Base-by-base conservation (phyloP, 371 early-diverging fungal genomes). In the Syncephalis plumigaleata region DNA sequence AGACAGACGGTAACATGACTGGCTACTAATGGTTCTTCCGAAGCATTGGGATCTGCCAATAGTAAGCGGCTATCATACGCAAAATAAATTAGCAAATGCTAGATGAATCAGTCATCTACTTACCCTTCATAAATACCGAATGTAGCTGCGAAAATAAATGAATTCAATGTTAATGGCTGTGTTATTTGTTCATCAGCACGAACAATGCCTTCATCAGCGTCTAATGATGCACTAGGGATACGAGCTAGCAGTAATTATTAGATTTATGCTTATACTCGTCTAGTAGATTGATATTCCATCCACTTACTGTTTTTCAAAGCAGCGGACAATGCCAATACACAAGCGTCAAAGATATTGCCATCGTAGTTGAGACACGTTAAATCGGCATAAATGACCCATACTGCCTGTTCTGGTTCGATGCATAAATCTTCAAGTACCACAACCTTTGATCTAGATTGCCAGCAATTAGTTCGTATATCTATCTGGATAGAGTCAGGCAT, bases 301-400 rank as follows among this genome's bases (percentile, higher is more conserved):
- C 17, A 54, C 56, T 58, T 69, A 85, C 84, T 61, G 51, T 79
- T 65, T 42, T 60, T 55, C 24, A 93, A 67, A 0, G 92, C 89
- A 7, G 76, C 67, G 11, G 72, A 57, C 22, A 90, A 59, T 5
- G 88, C 81, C 9, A 81, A 50, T n/a, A 93, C 44, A 23, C 86
- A 77, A 0, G 92, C 91, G 55, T 96, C 96, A 42, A 89, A 46
- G 1, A 87, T 73, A 55, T 86, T 87, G 16, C 96, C 96, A 56
- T 87, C 93, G 52, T 88, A 84, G 51, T 83, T 79, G 24, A 96
- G 54, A 50, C 90, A 91, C 13, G 87, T 78, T 23, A 92, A 76
- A 60, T 96, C 96, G 2, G 81, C 80, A 53, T 86, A 82, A 18
- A 96, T 61, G 31, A 78, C 73, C 94, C 94, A 96, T 9, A 73